A percentile compares a stretch with the other conserved stretches of the same genome.
Conservation (phyloP, 2,329 filamentous ascomycete species). For the Monosporascus sp. region DNA sequence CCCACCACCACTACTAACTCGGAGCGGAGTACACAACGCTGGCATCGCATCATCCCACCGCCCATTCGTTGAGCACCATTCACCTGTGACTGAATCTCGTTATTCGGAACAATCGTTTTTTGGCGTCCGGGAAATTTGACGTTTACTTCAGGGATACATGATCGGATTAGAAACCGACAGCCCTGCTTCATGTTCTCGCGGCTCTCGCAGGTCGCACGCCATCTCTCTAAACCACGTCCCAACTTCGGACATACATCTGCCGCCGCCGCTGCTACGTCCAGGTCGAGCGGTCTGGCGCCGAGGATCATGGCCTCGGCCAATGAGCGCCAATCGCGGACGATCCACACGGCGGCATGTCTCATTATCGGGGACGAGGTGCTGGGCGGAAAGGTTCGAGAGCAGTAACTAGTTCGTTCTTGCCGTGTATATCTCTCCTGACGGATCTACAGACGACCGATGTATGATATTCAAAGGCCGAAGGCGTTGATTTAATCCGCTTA, state of each 20-base stretch:
- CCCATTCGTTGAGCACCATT: too few species aligned
- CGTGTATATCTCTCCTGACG: conserved; percentile 8
- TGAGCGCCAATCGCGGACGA: conserved; percentile 58
- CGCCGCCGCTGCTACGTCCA: conserved; percentile 22
- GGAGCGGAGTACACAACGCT: too few species aligned
- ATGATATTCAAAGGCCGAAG: conserved; percentile 10
- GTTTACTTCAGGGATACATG: too few species aligned
- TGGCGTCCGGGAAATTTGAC: too few species aligned
- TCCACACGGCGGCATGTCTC: conserved; percentile 85
- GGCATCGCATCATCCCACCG: too few species aligned
- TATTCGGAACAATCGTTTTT: too few species aligned
- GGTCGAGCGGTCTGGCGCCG: conserved; percentile 19
- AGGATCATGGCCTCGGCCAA: conserved; percentile 46
- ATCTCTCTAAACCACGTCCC: conserved; percentile 61
- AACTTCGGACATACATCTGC: conserved; percentile 47
- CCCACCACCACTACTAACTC: too few species aligned
- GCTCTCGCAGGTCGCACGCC: conserved; percentile 67
- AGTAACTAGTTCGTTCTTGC: conserved; percentile 24
- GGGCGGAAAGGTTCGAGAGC: conserved; percentile 72
- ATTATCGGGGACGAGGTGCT: conserved; percentile 98
- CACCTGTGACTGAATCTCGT: too few species aligned
- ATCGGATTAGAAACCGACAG: too few species aligned
- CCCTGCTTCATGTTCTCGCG: conserved; percentile 64
- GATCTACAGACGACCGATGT: conserved; percentile 26
- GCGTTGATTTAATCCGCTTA: too few species aligned